Evolutionary conservation across 805 yeast genomes (phyloP).

Genomic region (Nematodospora valgi): DNA sequence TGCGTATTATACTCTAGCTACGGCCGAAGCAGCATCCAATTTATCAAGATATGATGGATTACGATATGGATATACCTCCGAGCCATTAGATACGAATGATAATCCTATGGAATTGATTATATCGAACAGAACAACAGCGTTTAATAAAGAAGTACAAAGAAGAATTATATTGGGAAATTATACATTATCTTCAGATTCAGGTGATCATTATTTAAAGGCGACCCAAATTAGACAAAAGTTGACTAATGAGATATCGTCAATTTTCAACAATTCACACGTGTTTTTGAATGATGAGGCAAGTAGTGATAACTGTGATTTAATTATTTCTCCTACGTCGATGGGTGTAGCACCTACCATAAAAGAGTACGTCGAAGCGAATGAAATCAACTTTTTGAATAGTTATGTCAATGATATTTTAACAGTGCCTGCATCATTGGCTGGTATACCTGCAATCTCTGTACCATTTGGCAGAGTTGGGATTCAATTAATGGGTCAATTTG

Average conservation of each 20-base stretch:
- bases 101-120: constrained; percentile 15
- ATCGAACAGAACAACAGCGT: constrained; percentile 58
- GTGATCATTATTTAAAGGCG: constrained; percentile 75
- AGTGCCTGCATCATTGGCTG: constrained; percentile 88
- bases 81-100: constrained; percentile 1
- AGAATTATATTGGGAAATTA: constrained; percentile 85
- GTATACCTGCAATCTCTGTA: constrained; percentile 78
- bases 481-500: constrained; percentile 83
- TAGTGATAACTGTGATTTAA: constrained; percentile 47
- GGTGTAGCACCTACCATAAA: constrained; percentile 51
- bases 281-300: constrained; percentile 5
- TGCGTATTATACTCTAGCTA: constrained; percentile 81
- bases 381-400: constrained; percentile 50
- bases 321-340: constrained; percentile 72
- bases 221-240: constrained; percentile 59
- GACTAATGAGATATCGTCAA: constrained; percentile 59
- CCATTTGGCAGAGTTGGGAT: constrained; percentile 67
- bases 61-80: constrained; percentile 66
- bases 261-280: constrained; percentile 54
- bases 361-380: constrained; percentile 34
- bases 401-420: constrained; percentile 83
- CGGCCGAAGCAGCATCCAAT: constrained; percentile 94
- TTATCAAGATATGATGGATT: constrained; percentile 88
- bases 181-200: constrained; percentile 73
- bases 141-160: constrained; percentile 81